Conservation (phyloP, 31 red algal genomes). For the Asparagopsis taxiformis region DNA sequence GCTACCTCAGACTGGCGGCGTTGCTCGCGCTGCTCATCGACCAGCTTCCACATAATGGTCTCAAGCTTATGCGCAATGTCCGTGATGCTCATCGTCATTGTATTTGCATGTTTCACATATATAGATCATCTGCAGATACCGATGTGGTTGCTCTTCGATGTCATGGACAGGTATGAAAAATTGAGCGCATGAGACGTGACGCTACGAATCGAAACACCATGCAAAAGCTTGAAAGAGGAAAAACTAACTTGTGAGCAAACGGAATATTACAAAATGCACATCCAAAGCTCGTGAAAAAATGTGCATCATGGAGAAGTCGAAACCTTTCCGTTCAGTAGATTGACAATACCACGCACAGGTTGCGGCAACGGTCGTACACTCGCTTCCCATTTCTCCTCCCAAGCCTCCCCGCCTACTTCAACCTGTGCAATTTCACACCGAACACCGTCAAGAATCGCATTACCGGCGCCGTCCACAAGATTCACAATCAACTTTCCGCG, state of each 20-base stretch:
- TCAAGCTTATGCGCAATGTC: too few species aligned
- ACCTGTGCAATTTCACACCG: constrained; percentile 34
- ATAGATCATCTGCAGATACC: background rate
- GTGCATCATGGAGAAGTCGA: background rate
- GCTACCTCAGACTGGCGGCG: background rate
- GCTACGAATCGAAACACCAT: background rate
- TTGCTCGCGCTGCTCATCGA: constrained; percentile 7
- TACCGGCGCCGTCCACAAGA: constrained; percentile 3
- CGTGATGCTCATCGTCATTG: too few species aligned
- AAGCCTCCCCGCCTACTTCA: constrained; percentile 49
- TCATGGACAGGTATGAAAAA: background rate
- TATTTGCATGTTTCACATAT: too few species aligned
- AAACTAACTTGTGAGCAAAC: too few species aligned
- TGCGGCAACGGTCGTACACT: constrained; percentile 7
- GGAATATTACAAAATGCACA: background rate
- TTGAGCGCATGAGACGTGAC: background rate
- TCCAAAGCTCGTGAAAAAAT: background rate
- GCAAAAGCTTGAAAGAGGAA: too few species aligned
- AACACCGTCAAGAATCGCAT: constrained; percentile 22
- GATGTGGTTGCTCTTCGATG: background rate
- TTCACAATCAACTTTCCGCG: constrained; percentile 16
- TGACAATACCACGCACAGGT: constrained; percentile 27
- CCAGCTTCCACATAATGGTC: constrained; percentile 4
- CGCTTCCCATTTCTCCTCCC: constrained; percentile 42
- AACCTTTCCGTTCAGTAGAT: constrained; percentile 30